phyloP scores from a whole-genome alignment of 2,329 filamentous ascomycete species.

The Trichoderma semiorbis region DNA sequence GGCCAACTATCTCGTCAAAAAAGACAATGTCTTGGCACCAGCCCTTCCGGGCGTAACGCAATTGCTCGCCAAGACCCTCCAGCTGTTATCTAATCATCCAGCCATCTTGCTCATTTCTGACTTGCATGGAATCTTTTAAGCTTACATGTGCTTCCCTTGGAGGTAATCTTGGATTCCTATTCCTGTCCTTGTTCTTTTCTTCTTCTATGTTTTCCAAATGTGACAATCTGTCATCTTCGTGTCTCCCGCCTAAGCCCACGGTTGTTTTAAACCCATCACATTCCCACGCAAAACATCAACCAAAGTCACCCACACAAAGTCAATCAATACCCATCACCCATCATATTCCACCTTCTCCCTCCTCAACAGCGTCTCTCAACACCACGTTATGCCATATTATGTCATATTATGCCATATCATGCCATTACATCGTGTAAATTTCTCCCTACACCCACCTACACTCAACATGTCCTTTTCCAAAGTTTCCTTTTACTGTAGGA shows the following conservation, averaged over 20 bases:
- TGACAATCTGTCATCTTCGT: neutral
- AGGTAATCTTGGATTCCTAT: neutral
- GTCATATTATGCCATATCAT: no score
- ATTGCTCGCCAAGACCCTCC: neutral
- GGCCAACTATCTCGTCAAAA: neutral
- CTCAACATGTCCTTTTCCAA: neutral
- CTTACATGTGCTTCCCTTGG: neutral
- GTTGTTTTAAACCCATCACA: neutral
- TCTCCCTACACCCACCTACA: neutral
- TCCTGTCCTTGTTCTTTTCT: neutral
- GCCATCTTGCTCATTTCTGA: neutral
- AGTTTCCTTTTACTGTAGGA: neutral
- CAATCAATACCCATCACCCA: neutral
- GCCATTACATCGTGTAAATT: neutral
- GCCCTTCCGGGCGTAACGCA: neutral
- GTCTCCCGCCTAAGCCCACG: neutral
- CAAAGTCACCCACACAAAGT: neutral
- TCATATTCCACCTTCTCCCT: neutral
- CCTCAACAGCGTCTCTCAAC: neutral
- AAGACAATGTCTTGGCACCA: neutral
- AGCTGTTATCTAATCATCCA: neutral
- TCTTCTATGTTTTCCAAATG: neutral
- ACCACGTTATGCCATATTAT: no score
- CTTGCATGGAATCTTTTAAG: neutral
- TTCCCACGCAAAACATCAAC: neutral